A percentile compares a stretch with the other conserved stretches of the same genome.
Evolutionary conservation across 768 basidiomycete species (phyloP).

Genomic region (Naganishia friedmannii): DNA sequence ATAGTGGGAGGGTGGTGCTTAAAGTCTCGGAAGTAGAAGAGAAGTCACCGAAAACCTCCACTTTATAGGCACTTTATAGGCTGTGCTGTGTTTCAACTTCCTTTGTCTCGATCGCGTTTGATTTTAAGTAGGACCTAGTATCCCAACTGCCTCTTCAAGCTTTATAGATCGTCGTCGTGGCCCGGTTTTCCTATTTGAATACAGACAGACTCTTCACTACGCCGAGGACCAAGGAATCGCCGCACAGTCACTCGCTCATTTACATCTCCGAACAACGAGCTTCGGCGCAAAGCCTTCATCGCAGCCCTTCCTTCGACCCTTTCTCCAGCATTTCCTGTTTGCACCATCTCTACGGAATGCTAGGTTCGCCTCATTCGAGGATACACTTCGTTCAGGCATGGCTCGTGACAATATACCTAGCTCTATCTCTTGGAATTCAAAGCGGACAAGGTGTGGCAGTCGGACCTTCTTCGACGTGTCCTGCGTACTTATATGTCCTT

Average conservation of each 20-base stretch:
- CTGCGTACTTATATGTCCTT: neutral
- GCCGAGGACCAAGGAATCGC: neutral
- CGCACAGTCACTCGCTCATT: neutral
- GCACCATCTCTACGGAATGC: neutral
- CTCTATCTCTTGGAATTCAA: neutral
- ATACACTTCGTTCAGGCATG: conserved; percentile 19
- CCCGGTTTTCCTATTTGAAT: neutral
- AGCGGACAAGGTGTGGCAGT: conserved; percentile 5
- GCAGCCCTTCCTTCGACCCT: neutral
- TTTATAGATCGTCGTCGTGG: too few species aligned
- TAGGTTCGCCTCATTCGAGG: conserved; percentile 21
- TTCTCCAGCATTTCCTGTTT: neutral
- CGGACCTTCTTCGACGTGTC: neutral
- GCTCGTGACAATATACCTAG: conserved; percentile 7
- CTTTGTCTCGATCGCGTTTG: neutral
- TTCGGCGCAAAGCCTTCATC: neutral
- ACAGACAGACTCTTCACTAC: neutral
- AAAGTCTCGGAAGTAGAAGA: conserved; percentile 10
- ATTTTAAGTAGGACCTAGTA: too few species aligned
- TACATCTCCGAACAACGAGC: neutral
- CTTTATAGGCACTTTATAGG: neutral
- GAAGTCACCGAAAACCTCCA: conserved; percentile 11
- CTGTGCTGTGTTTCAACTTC: conserved; percentile 10
- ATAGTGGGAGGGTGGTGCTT: too few species aligned
- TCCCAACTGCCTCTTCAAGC: too few species aligned